phyloP scores from a whole-genome alignment of 2,329 filamentous ascomycete genomes.

The Diaporthe vexans region DNA sequence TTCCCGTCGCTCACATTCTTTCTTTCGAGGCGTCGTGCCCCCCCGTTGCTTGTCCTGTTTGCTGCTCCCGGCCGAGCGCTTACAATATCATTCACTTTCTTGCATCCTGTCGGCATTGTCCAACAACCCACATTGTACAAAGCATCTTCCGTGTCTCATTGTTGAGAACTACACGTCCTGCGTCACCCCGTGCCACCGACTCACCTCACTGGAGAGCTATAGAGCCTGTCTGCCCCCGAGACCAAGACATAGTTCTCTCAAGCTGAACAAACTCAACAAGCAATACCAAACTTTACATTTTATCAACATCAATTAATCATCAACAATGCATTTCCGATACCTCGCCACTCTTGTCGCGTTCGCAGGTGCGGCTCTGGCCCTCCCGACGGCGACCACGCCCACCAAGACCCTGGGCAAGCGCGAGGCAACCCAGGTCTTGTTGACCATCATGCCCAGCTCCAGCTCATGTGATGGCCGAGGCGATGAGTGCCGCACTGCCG shows the following conservation, averaged over 20 bases:
- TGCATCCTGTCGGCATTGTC: neutral
- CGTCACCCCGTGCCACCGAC: neutral
- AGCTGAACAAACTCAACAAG: neutral
- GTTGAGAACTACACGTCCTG: neutral
- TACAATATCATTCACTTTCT: constrained; percentile 17
- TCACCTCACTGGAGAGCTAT: neutral
- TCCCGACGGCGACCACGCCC: constrained; percentile 40
- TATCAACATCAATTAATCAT: neutral
- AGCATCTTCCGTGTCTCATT: constrained; percentile 8
- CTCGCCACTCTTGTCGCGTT: constrained; percentile 48
- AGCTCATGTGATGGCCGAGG: constrained; percentile 63
- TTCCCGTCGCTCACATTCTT: neutral
- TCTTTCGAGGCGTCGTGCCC: constrained; percentile 9
- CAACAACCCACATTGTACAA: constrained; percentile 16
- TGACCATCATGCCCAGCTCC: constrained; percentile 70
- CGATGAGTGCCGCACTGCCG: constrained; percentile 76
- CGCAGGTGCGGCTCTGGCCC: constrained; percentile 46
- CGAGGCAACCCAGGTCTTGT: constrained; percentile 57
- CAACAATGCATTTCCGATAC: constrained; percentile 49
- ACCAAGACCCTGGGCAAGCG: constrained; percentile 39
- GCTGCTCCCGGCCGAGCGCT: constrained; percentile 32
- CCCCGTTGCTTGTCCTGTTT: constrained; percentile 27
- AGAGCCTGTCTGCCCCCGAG: neutral
- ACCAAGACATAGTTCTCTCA: neutral
- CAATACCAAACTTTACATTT: neutral